A percentile compares a stretch with the other conserved stretches of the same genome.
These are phyloP conservation scores for Claviceps humidiphila DNA, from an alignment of 2,329 filamentous ascomycete species.

Conservation along the genomic window DNA sequence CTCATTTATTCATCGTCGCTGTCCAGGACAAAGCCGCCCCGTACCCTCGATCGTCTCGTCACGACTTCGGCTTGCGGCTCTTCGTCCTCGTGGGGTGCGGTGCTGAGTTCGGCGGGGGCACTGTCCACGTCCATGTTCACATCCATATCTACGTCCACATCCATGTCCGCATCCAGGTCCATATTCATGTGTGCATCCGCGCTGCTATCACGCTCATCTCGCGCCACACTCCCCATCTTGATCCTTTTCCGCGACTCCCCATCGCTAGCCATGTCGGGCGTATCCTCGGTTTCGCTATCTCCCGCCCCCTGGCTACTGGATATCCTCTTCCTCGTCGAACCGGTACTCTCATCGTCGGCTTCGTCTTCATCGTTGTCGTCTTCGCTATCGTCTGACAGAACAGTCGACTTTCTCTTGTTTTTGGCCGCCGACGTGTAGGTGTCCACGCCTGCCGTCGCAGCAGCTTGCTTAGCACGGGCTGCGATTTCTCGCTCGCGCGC, in stretches of 20 bases:
- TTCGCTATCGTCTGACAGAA: slow-evolving; percentile 13
- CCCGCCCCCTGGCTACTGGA: slow-evolving; percentile 6
- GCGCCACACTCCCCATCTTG: slow-evolving; percentile 15
- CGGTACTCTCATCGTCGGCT: slow-evolving; percentile 11
- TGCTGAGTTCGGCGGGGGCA: background rate
- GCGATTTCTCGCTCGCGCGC: slow-evolving; percentile 50
- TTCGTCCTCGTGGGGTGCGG: slow-evolving; percentile 1
- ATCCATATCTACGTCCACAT: slow-evolving; percentile 12
- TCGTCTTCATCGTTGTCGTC: slow-evolving; percentile 10
- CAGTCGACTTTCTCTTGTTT: slow-evolving; percentile 17
- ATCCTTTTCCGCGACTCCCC: slow-evolving; percentile 24
- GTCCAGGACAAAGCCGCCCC: slow-evolving; percentile 43
- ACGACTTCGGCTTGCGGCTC: slow-evolving; percentile 14
- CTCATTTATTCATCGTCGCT: slow-evolving; percentile 36
- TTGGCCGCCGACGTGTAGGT: slow-evolving; percentile 7
- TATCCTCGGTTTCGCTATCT: slow-evolving; percentile 15
- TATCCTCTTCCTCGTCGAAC: slow-evolving; percentile 10
- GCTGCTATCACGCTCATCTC: slow-evolving; percentile 8
- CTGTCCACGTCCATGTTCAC: slow-evolving; percentile 15
- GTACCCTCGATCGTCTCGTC: slow-evolving; percentile 29
- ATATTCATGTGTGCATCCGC: slow-evolving; percentile 11
- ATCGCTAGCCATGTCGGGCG: slow-evolving; percentile 18
- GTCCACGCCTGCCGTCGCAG: slow-evolving; percentile 11
- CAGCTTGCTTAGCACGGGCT: slow-evolving; percentile 32
- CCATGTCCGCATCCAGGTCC: slow-evolving; percentile 16